These are phyloP conservation scores for Fusarium nurragi DNA, from an alignment of 2,329 filamentous ascomycete genomes.

Conservation along the genomic window DNA sequence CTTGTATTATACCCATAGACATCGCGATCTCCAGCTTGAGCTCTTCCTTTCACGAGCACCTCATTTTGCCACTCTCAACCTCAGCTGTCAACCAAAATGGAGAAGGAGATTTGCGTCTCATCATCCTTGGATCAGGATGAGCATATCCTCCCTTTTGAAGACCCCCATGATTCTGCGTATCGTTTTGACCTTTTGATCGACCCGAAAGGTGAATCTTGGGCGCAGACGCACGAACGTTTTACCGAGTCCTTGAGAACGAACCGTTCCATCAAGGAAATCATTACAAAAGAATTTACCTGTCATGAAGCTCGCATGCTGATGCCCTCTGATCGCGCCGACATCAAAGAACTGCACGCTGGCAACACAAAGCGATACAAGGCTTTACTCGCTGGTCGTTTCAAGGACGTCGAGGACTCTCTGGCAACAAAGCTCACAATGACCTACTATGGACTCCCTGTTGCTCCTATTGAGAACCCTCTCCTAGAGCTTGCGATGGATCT, in stretches of 20 bases:
- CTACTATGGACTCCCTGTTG: conserved; percentile 58
- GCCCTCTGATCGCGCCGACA: conserved; percentile 40
- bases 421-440: conserved; percentile 57
- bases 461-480: conserved; percentile 46
- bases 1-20: conserved; percentile 9
- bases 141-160: neutral
- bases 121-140: neutral
- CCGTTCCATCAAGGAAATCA: conserved; percentile 45
- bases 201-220: conserved; percentile 38
- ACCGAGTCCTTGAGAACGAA: conserved; percentile 37
- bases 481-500: conserved; percentile 41
- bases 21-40: neutral
- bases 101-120: neutral
- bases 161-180: neutral
- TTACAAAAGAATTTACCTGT: conserved; percentile 48
- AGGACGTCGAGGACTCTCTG: conserved; percentile 42
- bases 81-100: neutral
- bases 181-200: conserved; percentile 39
- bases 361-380: conserved; percentile 45
- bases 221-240: conserved; percentile 47
- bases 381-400: conserved; percentile 48
- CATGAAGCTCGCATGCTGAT: conserved; percentile 49
- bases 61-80: neutral
- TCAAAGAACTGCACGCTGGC: conserved; percentile 47
- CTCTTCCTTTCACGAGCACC: neutral